Conservation (phyloP, 163 green algal species). For the Volvox carteri region DNA sequence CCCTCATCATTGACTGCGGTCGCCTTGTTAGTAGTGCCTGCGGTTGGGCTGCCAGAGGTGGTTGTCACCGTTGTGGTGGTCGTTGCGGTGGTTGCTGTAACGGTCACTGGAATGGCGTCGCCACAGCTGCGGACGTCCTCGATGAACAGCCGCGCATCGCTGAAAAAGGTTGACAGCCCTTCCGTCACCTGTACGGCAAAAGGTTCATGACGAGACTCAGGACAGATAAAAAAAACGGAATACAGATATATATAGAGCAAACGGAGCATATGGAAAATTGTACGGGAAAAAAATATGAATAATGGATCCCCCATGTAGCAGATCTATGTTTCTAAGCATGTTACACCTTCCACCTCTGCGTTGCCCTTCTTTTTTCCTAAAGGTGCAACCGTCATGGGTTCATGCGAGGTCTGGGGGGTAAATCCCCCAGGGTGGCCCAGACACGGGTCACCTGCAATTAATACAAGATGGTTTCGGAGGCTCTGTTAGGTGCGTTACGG, state of each 20-base stretch:
- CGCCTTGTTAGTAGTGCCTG: too few species aligned
- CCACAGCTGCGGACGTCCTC: neutral
- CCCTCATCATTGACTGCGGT: too few species aligned
- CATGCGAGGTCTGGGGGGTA: too few species aligned
- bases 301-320: neutral
- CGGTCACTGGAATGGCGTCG: neutral
- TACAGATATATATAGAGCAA: neutral
- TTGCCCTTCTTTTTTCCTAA: too few species aligned
- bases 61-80: too few species aligned
- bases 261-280: neutral
- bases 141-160: neutral
- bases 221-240: neutral
- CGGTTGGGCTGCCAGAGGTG: too few species aligned
- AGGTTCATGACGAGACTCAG: neutral
- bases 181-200: neutral
- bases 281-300: neutral
- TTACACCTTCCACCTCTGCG: neutral
- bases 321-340: neutral
- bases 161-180: slow-evolving; percentile 18
- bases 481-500: too few species aligned
- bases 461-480: too few species aligned
- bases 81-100: neutral
- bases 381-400: too few species aligned
- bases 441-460: too few species aligned
- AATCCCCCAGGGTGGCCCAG: too few species aligned